A percentile compares a stretch with the other conserved stretches of the same genome.
These are phyloP conservation scores for Urostyla sp. DNA, from an alignment of 73 alveolate genomes.

Conservation along the genomic window DNA sequence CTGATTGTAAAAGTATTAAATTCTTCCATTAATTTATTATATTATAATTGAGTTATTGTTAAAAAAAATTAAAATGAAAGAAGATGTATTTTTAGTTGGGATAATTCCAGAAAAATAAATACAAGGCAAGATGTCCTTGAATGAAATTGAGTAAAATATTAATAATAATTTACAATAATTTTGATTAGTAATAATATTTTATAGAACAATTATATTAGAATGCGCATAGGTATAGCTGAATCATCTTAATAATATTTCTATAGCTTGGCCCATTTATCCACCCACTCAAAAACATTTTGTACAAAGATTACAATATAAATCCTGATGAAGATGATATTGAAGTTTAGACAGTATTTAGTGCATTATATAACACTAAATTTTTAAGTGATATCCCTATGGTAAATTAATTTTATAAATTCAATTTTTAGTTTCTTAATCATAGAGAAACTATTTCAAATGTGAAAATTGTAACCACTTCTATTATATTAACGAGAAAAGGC, in stretches of 20 bases:
- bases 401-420: not conserved
- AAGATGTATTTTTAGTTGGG: constrained; percentile 41
- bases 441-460: constrained; percentile 47
- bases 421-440: constrained; percentile 33
- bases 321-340: constrained; percentile 1
- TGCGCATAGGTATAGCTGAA: constrained; percentile 34
- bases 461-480: constrained; percentile 46
- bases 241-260: not conserved
- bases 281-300: constrained; percentile 35
- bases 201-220: constrained; percentile 35
- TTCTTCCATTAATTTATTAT: too few species aligned
- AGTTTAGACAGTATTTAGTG: constrained; percentile 30
- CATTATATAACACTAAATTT: constrained; percentile 15
- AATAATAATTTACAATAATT: not conserved
- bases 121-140: constrained; percentile 1
- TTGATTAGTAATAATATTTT: not conserved
- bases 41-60: too few species aligned
- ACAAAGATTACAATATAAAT: constrained; percentile 4
- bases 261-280: constrained; percentile 55
- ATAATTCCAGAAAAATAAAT: constrained; percentile 24
- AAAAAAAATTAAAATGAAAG: constrained; percentile 56
- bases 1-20: constrained; percentile 1
- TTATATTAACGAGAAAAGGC: constrained; percentile 15
- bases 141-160: constrained; percentile 38
- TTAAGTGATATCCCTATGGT: constrained; percentile 35